Percentiles rank a stretch among this genome's conserved stretches.
These are phyloP conservation scores for Quambalaria eucalypti DNA, from an alignment of 1,284 basidiomycete species.

Conservation along the genomic window DNA sequence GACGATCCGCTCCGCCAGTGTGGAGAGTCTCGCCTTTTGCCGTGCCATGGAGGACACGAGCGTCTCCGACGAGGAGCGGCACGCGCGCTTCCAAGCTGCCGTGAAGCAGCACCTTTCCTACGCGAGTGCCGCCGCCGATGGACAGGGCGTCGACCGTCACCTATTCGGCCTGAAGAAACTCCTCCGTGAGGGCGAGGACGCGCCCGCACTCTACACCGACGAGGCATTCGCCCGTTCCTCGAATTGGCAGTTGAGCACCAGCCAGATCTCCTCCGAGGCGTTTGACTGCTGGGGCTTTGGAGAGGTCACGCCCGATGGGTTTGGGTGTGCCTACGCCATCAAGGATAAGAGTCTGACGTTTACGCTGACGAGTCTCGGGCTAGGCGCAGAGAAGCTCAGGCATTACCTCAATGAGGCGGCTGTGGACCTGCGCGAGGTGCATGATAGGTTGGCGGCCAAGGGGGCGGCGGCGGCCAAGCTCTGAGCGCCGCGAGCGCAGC, in stretches of 20 bases:
- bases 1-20: constrained; percentile 76
- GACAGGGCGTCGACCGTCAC: constrained; percentile 89
- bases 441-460: constrained; percentile 26
- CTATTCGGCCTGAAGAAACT: constrained; percentile 83
- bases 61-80: constrained; percentile 56
- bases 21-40: constrained; percentile 74
- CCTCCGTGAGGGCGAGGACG: constrained; percentile 63
- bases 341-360: constrained; percentile 78
- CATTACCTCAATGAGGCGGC: constrained; percentile 47
- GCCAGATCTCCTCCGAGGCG: constrained; percentile 71
- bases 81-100: constrained; percentile 66
- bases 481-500: no score
- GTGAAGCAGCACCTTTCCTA: constrained; percentile 76
- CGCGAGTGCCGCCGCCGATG: constrained; percentile 80
- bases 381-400: constrained; percentile 52
- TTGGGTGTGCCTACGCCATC: constrained; percentile 85
- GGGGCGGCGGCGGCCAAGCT: constrained; percentile 7
- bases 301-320: constrained; percentile 81
- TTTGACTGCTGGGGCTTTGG: constrained; percentile 96
- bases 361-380: constrained; percentile 77
- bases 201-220: constrained; percentile 74
- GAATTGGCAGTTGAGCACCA: constrained; percentile 89
- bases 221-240: constrained; percentile 61
- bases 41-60: constrained; percentile 71
- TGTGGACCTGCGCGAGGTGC: constrained; percentile 44